Conservation (phyloP, 768 basidiomycete genomes). For the Lactifluus volemus region DNA sequence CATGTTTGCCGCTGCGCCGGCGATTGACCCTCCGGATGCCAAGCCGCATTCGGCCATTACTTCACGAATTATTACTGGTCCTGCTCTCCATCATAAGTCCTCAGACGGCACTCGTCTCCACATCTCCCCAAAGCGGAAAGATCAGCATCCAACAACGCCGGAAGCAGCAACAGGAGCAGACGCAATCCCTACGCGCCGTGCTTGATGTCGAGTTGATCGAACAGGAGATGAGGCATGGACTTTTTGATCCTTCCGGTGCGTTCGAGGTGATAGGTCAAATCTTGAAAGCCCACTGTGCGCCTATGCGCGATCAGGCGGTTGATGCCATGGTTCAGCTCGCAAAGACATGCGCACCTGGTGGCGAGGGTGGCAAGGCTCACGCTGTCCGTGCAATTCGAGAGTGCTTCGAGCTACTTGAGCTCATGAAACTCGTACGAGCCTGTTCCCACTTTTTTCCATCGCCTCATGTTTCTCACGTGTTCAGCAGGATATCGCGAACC, state of each 20-base stretch:
- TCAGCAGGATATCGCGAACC: conserved; percentile 87
- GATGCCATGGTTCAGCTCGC: conserved; percentile 77
- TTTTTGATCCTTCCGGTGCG: conserved; percentile 73
- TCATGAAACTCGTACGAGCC: conserved; percentile 84
- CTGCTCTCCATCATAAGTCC: conserved; percentile 68
- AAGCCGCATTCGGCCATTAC: conserved; percentile 60
- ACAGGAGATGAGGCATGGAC: conserved; percentile 66
- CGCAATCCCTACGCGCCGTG: conserved; percentile 14
- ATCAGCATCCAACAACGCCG: conserved; percentile 16
- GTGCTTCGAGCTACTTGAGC: conserved; percentile 86
- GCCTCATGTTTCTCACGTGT: conserved; percentile 20
- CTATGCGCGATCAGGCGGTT: conserved; percentile 80
- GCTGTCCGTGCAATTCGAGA: conserved; percentile 67
- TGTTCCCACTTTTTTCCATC: conserved; percentile 5
- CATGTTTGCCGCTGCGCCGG: conserved; percentile 26
- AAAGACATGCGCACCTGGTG: conserved; percentile 45
- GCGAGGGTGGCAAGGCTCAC: conserved; percentile 46
- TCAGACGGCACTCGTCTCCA: conserved; percentile 39
- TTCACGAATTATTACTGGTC: conserved; percentile 56
- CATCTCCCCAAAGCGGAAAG: conserved; percentile 16
- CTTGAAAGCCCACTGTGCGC: conserved; percentile 86
- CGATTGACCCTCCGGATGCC: conserved; percentile 58
- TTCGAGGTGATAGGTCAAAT: conserved; percentile 73
- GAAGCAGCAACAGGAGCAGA: conserved; percentile 18
- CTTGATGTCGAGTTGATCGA: conserved; percentile 79